Percentiles rank a stretch among this genome's conserved stretches.
These are phyloP conservation scores for Yarrowia keelungensis DNA, from an alignment of 805 yeast species.

Conservation along the genomic window DNA sequence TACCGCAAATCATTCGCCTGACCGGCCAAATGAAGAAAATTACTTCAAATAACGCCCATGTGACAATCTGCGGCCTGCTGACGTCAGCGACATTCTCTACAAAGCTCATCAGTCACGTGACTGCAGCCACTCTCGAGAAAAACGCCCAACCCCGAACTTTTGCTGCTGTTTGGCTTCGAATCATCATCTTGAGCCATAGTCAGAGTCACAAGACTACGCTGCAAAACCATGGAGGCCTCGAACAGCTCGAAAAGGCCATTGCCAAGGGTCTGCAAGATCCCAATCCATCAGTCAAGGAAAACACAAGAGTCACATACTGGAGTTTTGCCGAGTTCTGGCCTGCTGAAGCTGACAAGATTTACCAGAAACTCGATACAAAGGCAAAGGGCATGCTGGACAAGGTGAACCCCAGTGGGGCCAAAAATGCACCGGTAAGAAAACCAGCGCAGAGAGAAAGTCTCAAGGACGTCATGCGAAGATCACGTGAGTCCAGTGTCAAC, in stretches of 20 bases:
- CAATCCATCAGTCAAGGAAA: conserved; percentile 77
- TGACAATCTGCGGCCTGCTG: conserved; percentile 58
- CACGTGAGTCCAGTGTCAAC: conserved; percentile 15
- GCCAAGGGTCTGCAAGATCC: conserved; percentile 76
- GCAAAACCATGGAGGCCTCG: conserved; percentile 51
- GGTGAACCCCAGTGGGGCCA: not conserved
- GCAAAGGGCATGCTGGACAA: conserved; percentile 1
- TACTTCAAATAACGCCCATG: conserved; percentile 59
- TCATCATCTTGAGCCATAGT: conserved; percentile 58
- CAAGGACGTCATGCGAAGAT: not conserved
- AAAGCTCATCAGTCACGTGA: conserved; percentile 60
- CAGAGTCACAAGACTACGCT: conserved; percentile 48
- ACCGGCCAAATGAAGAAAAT: conserved; percentile 69
- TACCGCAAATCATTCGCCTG: conserved; percentile 59
- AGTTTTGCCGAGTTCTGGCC: conserved; percentile 63
- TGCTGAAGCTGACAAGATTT: conserved; percentile 55
- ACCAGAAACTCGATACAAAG: conserved; percentile 43
- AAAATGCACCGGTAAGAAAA: not conserved
- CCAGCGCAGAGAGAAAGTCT: not conserved
- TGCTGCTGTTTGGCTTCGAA: conserved; percentile 72
- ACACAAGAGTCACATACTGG: conserved; percentile 80
- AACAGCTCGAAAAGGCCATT: conserved; percentile 59
- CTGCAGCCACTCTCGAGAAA: conserved; percentile 66
- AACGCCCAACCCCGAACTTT: conserved; percentile 73
- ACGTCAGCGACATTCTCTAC: conserved; percentile 61